Evolutionary conservation across 1,139 yeast species (phyloP), one percentile per base, ranked within the genome.

Genomic region (Pichia sp.): DNA sequence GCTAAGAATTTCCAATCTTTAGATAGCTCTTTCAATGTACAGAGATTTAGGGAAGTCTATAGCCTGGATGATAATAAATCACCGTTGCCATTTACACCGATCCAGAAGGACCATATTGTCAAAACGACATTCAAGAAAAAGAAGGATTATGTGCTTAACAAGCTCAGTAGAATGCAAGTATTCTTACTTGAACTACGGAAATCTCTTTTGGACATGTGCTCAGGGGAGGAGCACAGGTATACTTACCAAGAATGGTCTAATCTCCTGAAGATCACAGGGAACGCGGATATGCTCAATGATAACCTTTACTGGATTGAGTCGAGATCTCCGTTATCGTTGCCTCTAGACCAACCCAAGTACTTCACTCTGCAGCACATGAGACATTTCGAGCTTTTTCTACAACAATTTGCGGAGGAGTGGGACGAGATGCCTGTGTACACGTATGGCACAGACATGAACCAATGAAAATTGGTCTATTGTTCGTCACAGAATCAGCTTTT

Each of bases 271-370:
- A 42, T 62, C 11, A 45, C 59, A 3, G 51, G 54, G 10, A 48
- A 50, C 5, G 42, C 44, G 0, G 55, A 56, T 1, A 45, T 45
- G 2, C 41, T 51, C 1, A 44, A 49, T 1, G 37, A 49, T 30
- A 54, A 62, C 7, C 41, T 55, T 15, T 62, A 59, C 37, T 60
- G 56, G 58, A 34, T 49, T 16, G 42, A 48, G 7, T 76, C 75
- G 4, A 52, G 57, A 4, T 77, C 87, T 1, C 94, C 94, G 0
- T 56, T 82, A 25, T 62, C 81, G 31, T 71, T 70, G 35, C 91
- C 91, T 0, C 58, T 79, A 29, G 70, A 67, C 45, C 87, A 84
- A 50, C 76, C 86, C 0, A 71, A 75, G 40, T 82, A 72, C 49
- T 69, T 82, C 34, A 59, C 77, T 18, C 59, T 70, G 43, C 63